Base-by-base conservation (phyloP, 257 asterid genomes). In the Gentiana macrophylla region DNA sequence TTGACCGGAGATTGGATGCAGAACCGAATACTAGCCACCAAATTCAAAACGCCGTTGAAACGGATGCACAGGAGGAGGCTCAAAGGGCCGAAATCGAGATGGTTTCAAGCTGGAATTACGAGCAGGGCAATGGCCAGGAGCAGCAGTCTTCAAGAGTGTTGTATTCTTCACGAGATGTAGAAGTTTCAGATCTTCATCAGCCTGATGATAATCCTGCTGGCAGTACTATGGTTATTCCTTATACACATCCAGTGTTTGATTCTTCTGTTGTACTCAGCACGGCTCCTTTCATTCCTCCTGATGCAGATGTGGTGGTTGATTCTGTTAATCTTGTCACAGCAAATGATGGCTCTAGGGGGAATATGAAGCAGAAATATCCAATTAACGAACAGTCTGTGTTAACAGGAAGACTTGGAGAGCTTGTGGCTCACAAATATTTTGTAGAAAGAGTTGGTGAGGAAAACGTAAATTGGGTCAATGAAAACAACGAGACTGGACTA, bases 351-450 rank as follows among this genome's bases (percentile, higher is more conserved):
- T 37, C 43, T 13, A 59, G 60, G 12, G 84, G 61, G 33, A 65
- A 78, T 50, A 10, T 6, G 9, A 80, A 64, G 43, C 71, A 67
- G 9, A 41, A 62, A 47, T 59, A 52, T 73, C 51, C 50, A 12
- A 1, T 55, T 13, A 62, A 62, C 8, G 70, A 69, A 64, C 92
- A 77, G 73, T 84, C 94, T 4, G 4, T 61, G 67, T 63, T 83
- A 53, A 88, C 95, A 2, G 98, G 98, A 64, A 83, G 84, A 72
- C 70, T 73, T 63, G 98, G 98, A 43, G 98, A 92, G 76, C 65
- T 52, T 52, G 84, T 82, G 4, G 97, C 95, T 59, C 81, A 60
- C 70, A 78, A 75, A 50, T 87, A 83, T 61, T 85, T 87, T 47
- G 38, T 35, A 4, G 87, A 61, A 24, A 72, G 69, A 66, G 71